A percentile compares a stretch with the other conserved stretches of the same genome.
These are phyloP conservation scores for Vinca minor DNA, from an alignment of 257 asterid genomes.

Conservation along the genomic window DNA sequence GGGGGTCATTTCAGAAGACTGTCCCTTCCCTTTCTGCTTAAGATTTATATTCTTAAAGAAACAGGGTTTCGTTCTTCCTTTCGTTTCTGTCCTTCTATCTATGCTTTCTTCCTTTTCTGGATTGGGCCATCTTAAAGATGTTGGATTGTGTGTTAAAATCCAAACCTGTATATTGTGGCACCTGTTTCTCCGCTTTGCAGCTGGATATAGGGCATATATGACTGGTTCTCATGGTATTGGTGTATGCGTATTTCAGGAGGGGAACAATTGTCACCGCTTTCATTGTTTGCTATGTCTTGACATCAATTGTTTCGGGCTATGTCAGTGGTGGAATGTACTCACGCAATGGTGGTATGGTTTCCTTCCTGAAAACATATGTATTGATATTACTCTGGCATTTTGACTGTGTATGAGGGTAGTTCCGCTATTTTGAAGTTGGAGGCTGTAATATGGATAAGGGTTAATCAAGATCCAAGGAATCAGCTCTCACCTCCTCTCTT, in stretches of 20 bases:
- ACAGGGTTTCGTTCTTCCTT: not conserved
- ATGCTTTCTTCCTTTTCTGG: not conserved
- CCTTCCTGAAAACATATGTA: not conserved
- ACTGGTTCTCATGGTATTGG: conserved; percentile 14
- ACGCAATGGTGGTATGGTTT: conserved; percentile 52
- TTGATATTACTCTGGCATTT: not conserved
- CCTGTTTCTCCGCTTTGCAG: not conserved
- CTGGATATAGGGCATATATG: not conserved
- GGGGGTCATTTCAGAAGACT: not conserved
- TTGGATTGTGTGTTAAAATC: too few species aligned
- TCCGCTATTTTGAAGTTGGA: not conserved
- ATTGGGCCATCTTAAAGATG: too few species aligned
- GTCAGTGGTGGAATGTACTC: conserved; percentile 62
- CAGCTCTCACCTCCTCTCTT: not conserved
- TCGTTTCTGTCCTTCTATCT: not conserved
- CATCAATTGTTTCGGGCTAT: conserved; percentile 57
- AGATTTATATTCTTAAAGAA: too few species aligned
- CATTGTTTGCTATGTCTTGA: conserved; percentile 52
- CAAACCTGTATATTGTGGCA: not conserved
- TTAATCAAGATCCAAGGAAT: not conserved
- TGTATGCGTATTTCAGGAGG: conserved; percentile 34
- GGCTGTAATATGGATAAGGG: not conserved
- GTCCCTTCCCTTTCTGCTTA: not conserved
- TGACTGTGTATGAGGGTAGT: not conserved
- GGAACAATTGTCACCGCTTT: conserved; percentile 56